Base-by-base conservation (phyloP, 805 yeast species). In the Pichia phayaonensis region DNA sequence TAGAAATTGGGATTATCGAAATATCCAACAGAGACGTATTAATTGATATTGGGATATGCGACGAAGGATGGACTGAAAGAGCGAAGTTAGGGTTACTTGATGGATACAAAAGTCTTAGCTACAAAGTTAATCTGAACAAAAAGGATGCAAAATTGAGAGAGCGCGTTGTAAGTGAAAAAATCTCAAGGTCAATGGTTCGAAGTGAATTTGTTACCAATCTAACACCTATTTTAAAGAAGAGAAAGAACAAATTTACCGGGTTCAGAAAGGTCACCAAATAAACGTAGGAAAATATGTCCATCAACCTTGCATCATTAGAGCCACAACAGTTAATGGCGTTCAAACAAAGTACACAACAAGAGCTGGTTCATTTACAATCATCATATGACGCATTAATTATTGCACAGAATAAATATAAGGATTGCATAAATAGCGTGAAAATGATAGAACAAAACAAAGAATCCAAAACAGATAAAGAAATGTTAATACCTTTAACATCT, bases 271-370 rank as follows among this genome's bases (percentile, higher is more conserved):
- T 34, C 20, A 34, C 11, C 21, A 42, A 18, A 18, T n/a, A 42
- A 23, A n/a, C n/a, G n/a, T n/a, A 16, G 21, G 16, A 16, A 18
- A 27, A 10, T 4, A 49, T 49, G 52, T 49, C 57, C 0, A 50
- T 57, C 22, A 57, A 90, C 59, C 72, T 89, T 57, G 72, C 80
- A 20, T 75, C 80, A 58, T 77, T 94, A 49, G 81, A 81, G 44
- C 86, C 95, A 1, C 92, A 89, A 63, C 98, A 94, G 67, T 74
- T 94, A 46, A 72, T 81, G 27, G 90, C 88, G 57, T 81, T 94
- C 65, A 86, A 94, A 59, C 83, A 83, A 57, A 86, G 84, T 61
- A 76, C 94, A 22, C 92, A 88, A 58, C 83, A 81, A 60, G 99
- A 94, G 64, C 72, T 90, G 40, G 87, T 86, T 59, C 96, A 90